phyloP scores from a whole-genome alignment of 78 protist species.

The Dictyostelium discoideum region DNA sequence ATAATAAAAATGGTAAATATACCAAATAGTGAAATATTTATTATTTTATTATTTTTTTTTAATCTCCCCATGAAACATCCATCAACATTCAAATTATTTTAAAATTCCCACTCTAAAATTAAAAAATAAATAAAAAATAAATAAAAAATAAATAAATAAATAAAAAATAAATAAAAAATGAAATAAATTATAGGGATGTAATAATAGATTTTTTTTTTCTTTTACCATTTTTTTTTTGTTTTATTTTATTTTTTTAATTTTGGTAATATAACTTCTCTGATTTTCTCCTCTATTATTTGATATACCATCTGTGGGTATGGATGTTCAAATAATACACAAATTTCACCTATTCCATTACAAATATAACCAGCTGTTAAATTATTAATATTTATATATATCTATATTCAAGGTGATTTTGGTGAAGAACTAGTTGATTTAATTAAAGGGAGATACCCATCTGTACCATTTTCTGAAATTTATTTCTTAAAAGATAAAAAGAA shows the following conservation, averaged over 20 bases:
- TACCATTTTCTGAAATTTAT: conserved; percentile 13
- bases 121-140: too few species aligned
- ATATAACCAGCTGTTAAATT: conserved; percentile 14
- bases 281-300: conserved; percentile 49
- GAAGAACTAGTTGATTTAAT: conserved; percentile 66
- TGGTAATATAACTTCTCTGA: background rate
- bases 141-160: too few species aligned
- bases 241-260: background rate
- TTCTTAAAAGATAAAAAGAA: conserved; percentile 57
- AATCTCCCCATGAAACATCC: too few species aligned
- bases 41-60: too few species aligned
- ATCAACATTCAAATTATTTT: too few species aligned
- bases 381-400: conserved; percentile 20
- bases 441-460: conserved; percentile 28
- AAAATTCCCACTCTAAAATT: too few species aligned
- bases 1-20: too few species aligned
- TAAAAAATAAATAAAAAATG: background rate
- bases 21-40: too few species aligned
- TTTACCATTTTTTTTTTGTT: background rate
- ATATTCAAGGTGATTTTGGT: conserved; percentile 73
- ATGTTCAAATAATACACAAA: conserved; percentile 57
- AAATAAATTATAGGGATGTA: too few species aligned
- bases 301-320: conserved; percentile 77
- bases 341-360: conserved; percentile 50
- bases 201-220: background rate